phyloP scores from a whole-genome alignment of 371 early-diverging fungal species.

The Thermomucor indicae-seudaticae region DNA sequence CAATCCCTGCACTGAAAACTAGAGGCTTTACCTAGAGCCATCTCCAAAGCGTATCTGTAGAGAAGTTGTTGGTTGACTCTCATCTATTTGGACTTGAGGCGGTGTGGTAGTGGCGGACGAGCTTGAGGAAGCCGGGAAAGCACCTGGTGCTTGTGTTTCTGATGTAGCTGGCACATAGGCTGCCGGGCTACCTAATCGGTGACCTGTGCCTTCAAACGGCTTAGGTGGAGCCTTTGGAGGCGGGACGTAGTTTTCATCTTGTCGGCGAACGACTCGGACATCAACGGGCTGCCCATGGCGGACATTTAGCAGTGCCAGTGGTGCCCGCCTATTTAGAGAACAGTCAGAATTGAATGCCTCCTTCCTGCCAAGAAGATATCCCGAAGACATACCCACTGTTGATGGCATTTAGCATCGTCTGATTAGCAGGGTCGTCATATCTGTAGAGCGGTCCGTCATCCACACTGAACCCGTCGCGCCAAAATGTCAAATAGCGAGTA shows the following conservation, averaged over 20 bases:
- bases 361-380: neutral
- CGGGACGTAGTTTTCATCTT: constrained; percentile 84
- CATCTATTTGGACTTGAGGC: constrained; percentile 49
- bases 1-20: neutral
- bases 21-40: constrained; percentile 62
- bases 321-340: constrained; percentile 61
- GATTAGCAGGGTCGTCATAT: constrained; percentile 85
- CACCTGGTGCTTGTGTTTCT: constrained; percentile 22
- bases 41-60: constrained; percentile 91
- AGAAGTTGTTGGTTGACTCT: constrained; percentile 73
- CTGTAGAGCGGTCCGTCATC: constrained; percentile 88
- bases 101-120: constrained; percentile 19
- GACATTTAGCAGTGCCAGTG: constrained; percentile 83
- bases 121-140: constrained; percentile 27
- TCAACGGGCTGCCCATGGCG: constrained; percentile 90
- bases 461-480: constrained; percentile 94
- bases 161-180: constrained; percentile 29
- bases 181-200: constrained; percentile 73
- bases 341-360: neutral
- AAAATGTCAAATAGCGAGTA: constrained; percentile 84
- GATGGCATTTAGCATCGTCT: constrained; percentile 78
- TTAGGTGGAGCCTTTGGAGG: constrained; percentile 75
- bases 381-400: constrained; percentile 73
- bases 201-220: constrained; percentile 85
- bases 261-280: constrained; percentile 76